Percentiles rank a stretch among this genome's conserved stretches.
These are phyloP conservation scores for Saitozyma sp. DNA, from an alignment of 768 basidiomycete species.

Conservation along the genomic window DNA sequence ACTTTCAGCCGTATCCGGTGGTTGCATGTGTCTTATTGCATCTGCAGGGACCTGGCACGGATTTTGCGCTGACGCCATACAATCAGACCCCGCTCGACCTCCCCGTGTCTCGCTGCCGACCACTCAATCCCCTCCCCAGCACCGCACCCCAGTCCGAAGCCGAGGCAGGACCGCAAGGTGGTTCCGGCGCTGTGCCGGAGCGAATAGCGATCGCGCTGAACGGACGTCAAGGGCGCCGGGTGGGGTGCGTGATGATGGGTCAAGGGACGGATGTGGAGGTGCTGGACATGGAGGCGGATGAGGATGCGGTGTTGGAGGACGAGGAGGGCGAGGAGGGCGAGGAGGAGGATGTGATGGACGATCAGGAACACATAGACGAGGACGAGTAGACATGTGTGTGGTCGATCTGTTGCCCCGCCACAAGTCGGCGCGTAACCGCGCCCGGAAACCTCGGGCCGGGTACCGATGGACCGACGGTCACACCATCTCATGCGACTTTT, in stretches of 20 bases:
- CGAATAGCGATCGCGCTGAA: constrained; percentile 23
- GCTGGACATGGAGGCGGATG: constrained; percentile 31
- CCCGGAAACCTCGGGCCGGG: neutral
- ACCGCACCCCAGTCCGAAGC: neutral
- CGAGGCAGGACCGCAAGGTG: neutral
- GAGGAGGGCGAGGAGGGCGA: constrained; percentile 17
- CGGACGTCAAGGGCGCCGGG: constrained; percentile 28
- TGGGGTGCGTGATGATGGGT: constrained; percentile 32
- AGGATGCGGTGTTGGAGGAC: constrained; percentile 24
- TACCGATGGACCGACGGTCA: neutral
- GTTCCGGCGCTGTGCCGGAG: neutral
- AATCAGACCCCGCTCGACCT: neutral
- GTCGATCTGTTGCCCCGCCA: neutral
- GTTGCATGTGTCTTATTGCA: neutral
- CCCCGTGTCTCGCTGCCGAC: neutral
- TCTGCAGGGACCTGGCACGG: neutral
- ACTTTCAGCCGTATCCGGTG: neutral
- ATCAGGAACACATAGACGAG: neutral
- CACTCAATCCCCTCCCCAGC: neutral
- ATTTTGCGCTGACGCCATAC: neutral
- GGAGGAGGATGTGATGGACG: constrained; percentile 1
- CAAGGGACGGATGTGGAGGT: constrained; percentile 27
- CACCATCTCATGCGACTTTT: constrained; percentile 22
- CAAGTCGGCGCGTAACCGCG: neutral
- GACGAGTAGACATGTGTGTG: neutral